Evolutionary conservation across 768 basidiomycete species (phyloP).

Genomic region (Agrocybe pediades): DNA sequence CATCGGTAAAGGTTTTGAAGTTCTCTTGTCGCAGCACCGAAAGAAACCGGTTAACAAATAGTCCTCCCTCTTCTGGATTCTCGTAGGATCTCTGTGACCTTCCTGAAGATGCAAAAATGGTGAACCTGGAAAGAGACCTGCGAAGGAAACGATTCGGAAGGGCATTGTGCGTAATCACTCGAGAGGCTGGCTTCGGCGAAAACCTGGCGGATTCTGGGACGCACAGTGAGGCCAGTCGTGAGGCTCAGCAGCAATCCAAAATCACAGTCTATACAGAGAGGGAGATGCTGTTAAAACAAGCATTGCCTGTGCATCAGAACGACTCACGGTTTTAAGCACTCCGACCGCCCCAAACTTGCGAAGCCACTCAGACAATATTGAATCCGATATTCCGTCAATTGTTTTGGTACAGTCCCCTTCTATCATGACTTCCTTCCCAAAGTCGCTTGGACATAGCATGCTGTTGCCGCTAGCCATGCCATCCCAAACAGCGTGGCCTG

Average conservation of each 20-base stretch:
- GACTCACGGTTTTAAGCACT: background rate
- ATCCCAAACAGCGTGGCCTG: constrained; percentile 42
- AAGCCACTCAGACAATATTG: background rate
- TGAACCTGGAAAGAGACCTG: background rate
- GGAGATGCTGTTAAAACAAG: no score
- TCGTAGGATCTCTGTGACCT: background rate
- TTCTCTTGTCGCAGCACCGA: background rate
- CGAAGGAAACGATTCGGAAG: background rate
- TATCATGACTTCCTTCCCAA: background rate
- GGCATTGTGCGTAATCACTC: no score
- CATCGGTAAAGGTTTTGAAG: background rate
- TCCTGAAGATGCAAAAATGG: background rate
- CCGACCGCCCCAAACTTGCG: background rate
- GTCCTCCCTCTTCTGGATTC: background rate
- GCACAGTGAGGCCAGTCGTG: no score
- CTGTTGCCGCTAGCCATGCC: background rate
- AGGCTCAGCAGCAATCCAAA: no score
- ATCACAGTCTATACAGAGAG: no score
- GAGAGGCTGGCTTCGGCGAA: no score
- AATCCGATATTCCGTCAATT: background rate
- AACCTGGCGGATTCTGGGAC: no score
- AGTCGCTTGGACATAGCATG: background rate
- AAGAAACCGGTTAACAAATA: background rate
- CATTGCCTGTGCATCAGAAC: background rate
- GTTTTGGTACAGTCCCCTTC: background rate